phyloP scores from a whole-genome alignment of 2,329 filamentous ascomycete genomes.

The Metarhizium sp. region DNA sequence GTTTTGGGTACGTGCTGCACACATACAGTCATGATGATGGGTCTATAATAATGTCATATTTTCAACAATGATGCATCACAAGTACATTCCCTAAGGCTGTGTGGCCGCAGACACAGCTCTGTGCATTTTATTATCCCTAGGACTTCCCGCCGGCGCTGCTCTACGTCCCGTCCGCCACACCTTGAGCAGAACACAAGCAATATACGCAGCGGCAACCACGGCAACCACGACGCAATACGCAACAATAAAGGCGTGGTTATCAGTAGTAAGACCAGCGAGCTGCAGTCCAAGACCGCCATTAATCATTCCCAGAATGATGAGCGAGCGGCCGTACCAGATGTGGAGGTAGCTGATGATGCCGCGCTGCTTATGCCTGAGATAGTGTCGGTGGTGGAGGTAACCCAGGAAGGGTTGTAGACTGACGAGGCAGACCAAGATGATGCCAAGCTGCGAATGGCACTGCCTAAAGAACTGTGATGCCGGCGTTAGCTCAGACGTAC shows the following conservation, averaged over 20 bases:
- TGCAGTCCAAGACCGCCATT: conserved; percentile 55
- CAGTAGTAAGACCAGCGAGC: conserved; percentile 25
- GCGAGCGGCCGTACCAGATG: conserved; percentile 51
- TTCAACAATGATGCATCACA: too few relatives aligned
- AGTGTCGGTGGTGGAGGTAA: conserved; percentile 47
- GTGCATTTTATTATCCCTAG: neutral
- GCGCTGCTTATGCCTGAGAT: conserved; percentile 35
- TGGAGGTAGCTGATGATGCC: conserved; percentile 45
- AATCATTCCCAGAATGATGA: conserved; percentile 50
- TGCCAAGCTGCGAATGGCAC: conserved; percentile 47
- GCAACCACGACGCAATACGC: conserved; percentile 48
- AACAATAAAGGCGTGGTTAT: conserved; percentile 32
- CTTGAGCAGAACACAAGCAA: conserved; percentile 8
- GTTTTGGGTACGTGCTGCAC: too few relatives aligned
- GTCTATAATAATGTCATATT: too few relatives aligned
- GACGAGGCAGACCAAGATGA: conserved; percentile 43
- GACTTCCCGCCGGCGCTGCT: neutral
- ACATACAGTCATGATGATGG: too few relatives aligned
- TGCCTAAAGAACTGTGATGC: conserved; percentile 39
- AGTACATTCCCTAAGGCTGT: neutral
- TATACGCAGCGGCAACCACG: conserved; percentile 37
- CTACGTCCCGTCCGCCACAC: neutral
- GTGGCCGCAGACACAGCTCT: neutral
- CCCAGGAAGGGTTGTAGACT: conserved; percentile 50
- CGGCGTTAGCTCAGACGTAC: conserved; percentile 10